Evolutionary conservation across 192 early-diverging fungal species (phyloP).

Genomic region (Chytriomyces hyalinus): DNA sequence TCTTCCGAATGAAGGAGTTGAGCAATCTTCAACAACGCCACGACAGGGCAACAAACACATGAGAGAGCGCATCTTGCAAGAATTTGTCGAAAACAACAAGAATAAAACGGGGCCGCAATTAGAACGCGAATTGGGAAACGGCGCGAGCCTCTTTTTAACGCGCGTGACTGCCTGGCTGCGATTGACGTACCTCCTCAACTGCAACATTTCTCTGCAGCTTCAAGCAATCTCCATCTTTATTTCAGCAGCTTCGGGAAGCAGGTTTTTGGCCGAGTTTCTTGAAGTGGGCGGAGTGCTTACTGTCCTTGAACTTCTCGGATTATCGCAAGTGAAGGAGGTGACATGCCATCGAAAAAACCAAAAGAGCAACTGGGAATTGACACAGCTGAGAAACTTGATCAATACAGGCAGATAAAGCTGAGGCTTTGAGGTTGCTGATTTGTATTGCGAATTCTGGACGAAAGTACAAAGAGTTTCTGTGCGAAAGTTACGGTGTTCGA

Average conservation of each 20-base stretch:
- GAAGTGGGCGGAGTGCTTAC: slow-evolving; percentile 71
- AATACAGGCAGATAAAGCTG: slow-evolving; percentile 57
- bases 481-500: slow-evolving; percentile 68
- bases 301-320: slow-evolving; percentile 61
- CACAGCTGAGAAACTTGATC: slow-evolving; percentile 18
- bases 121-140: slow-evolving; percentile 63
- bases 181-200: slow-evolving; percentile 62
- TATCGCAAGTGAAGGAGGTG: slow-evolving; percentile 66
- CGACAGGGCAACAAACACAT: slow-evolving; percentile 55
- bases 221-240: slow-evolving; percentile 65
- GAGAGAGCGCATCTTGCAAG: slow-evolving; percentile 58
- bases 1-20: neutral
- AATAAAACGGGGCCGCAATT: slow-evolving; percentile 68
- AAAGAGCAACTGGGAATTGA: slow-evolving; percentile 10
- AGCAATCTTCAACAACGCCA: neutral
- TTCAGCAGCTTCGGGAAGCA: slow-evolving; percentile 58
- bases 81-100: slow-evolving; percentile 58
- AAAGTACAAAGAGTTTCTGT: slow-evolving; percentile 70
- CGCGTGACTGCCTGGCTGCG: slow-evolving; percentile 63
- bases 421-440: slow-evolving; percentile 56
- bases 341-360: neutral
- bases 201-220: slow-evolving; percentile 55
- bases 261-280: slow-evolving; percentile 68
- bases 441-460: slow-evolving; percentile 60
- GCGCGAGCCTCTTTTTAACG: slow-evolving; percentile 66